These are phyloP conservation scores for Scedosporium apiospermum DNA, from an alignment of 2,329 filamentous ascomycete species.

Conservation along the genomic window DNA sequence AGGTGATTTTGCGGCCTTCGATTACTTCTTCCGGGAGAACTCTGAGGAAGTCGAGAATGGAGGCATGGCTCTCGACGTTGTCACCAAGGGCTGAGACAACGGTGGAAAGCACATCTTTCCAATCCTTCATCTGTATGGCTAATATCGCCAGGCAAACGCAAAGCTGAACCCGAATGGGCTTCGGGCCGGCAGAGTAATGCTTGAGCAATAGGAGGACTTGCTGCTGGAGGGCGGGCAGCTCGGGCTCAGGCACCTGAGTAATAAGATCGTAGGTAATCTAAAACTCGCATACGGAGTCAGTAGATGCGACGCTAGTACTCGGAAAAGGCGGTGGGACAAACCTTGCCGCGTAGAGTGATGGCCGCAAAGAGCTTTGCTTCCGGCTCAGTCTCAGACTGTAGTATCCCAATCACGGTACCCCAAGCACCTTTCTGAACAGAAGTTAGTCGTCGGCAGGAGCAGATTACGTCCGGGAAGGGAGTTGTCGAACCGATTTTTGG, in stretches of 20 bases:
- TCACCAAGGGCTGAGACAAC: constrained; percentile 71
- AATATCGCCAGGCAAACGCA: constrained; percentile 91
- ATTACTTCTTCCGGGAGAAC: constrained; percentile 98
- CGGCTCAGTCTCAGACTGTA: constrained; percentile 71
- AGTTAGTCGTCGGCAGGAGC: not conserved
- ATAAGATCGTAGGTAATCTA: constrained; percentile 93
- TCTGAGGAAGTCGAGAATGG: constrained; percentile 89
- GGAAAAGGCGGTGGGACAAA: constrained; percentile 25
- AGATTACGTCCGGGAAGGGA: constrained; percentile 4
- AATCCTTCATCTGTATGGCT: constrained; percentile 90
- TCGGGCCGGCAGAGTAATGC: constrained; percentile 71
- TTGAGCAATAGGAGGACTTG: constrained; percentile 77
- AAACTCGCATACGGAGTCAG: constrained; percentile 2
- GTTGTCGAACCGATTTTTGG: constrained; percentile 76
- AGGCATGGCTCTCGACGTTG: constrained; percentile 70
- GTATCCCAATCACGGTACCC: constrained; percentile 75
- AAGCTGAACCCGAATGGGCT: constrained; percentile 79
- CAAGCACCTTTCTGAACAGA: constrained; percentile 72
- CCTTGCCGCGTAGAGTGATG: constrained; percentile 96
- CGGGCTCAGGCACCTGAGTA: constrained; percentile 69
- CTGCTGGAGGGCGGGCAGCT: constrained; percentile 68
- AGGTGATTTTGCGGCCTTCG: constrained; percentile 97
- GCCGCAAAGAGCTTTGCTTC: constrained; percentile 93
- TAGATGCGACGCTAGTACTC: not conserved
- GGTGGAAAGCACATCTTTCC: constrained; percentile 83